Base-by-base conservation (phyloP, 495 filamentous ascomycete species). In the Chaetomium fimeti region DNA sequence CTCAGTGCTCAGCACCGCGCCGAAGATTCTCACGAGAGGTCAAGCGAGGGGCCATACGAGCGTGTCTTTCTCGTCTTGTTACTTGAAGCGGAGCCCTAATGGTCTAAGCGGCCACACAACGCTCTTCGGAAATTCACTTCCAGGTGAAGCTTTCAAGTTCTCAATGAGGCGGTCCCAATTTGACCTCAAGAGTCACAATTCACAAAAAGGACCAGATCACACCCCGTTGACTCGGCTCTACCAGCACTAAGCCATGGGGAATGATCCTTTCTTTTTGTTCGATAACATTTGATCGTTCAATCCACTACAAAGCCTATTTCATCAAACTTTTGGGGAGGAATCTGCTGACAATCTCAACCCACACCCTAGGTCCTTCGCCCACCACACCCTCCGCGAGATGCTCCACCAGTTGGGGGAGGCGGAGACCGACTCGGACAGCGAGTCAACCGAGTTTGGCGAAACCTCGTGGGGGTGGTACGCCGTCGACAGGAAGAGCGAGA, bases 341-440 rank as follows among this genome's bases (percentile, higher is more conserved):
- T 20, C 11, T 36, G 25, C 52, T 55, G 25, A 52, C 49, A 16
- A 12, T 5, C 11, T n/a, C 49, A 27, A 1, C 15, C 15, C 15
- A 16, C 5, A 52, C 22, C 52, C n/a, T n/a, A 55, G 52, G 52
- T 29, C 52, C 1, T 55, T 55, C 27, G 52, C 52, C 52, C 27
- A 55, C 8, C 29, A 32, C 18, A 15, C 22, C 16, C 52, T 55
- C 15, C 29, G 52, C 11, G 52, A 55, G 29, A 1, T 55, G 15
- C 25, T 55, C 15, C 9, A 20, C 52, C 27, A 55, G 13, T 24
- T 52, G 16, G 48, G 22, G 48, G 48, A 52, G 48, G 7, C 25
- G 22, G 48, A 52, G 48, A 11, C 20, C 48, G 22, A 27, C 9
- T n/a, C 42, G 15, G 42, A n/a, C 15, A 45, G 42, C 42, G 15